Evolutionary conservation across 768 basidiomycete genomes (phyloP), one percentile per base, ranked within the genome.

Genomic region (Tricholoma flavovirens): DNA sequence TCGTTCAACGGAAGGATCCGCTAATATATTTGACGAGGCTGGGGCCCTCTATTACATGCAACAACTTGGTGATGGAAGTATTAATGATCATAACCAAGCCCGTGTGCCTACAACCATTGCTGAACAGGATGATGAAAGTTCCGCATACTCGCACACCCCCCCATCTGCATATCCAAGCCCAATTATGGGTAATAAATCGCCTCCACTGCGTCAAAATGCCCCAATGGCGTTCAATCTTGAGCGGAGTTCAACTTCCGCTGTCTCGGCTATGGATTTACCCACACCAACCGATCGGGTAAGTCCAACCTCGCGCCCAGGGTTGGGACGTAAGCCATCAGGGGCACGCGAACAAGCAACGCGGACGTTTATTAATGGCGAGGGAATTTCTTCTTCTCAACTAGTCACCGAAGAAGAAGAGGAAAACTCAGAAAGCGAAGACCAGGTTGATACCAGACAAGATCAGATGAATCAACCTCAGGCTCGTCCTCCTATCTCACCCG

Each of bases 281-380:
- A 61, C 52, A 55, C 38, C 62, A 46, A 63, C 61, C 54, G 69
- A 67, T 62, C 72, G 60, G 67, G 59, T 60, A 63, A 76, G 62
- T 58, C 69, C 70, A 49, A 64, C 52, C 63, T 68, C 70, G 57
- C 73, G 77, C 62, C 71, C 69, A 64, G 75, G 62, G 52, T 66
- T 76, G 48, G 84, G 85, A 71, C 84, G 87, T 71, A 89, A 87
- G 64, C 89, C 89, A 19, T 86, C 87, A 30, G 89, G 89, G 49
- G 89, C 89, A 84, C 89, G 89, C 84, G 89, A 86, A 49, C 81
- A 75, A 55, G 77, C 79, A 62, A 71, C 71, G 61, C 63, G 61
- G 70, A 66, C 74, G 68, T 77, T 69, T 71, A 46, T 26, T 14
- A 76, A 70, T 69, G 68, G 71, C 64, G 71, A 72, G 58, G 72